These are phyloP conservation scores for Diaporthe velutina DNA, from an alignment of 2,329 filamentous ascomycete species.

Conservation along the genomic window DNA sequence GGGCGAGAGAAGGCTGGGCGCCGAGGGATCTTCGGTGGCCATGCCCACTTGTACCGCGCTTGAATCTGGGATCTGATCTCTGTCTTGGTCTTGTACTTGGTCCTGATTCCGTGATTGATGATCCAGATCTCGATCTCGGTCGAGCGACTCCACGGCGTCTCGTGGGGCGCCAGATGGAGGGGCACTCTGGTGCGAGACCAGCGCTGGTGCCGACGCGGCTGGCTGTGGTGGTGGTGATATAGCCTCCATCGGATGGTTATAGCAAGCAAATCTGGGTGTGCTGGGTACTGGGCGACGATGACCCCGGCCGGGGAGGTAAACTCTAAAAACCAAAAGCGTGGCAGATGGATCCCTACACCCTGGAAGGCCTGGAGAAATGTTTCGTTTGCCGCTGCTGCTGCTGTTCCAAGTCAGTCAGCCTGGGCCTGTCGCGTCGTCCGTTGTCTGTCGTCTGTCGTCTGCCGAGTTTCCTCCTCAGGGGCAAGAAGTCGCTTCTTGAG, in stretches of 20 bases:
- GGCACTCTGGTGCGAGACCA: constrained; percentile 28
- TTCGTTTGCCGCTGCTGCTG: neutral
- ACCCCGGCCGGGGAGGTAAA: constrained; percentile 6
- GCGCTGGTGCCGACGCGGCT: constrained; percentile 17
- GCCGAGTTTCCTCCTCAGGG: constrained; percentile 3
- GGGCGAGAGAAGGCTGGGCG: constrained; percentile 51
- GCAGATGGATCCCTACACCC: constrained; percentile 27
- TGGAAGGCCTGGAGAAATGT: neutral
- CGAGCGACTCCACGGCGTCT: neutral
- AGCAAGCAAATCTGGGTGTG: neutral
- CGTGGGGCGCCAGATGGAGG: constrained; percentile 13
- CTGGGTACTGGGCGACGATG: neutral
- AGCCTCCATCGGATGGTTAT: constrained; percentile 25
- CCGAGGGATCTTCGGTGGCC: constrained; percentile 24
- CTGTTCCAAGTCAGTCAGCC: neutral
- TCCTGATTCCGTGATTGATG: too few species aligned
- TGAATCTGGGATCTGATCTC: neutral
- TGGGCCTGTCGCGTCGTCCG: neutral
- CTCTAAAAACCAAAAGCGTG: constrained; percentile 2
- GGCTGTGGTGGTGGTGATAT: neutral
- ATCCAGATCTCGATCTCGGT: too few species aligned
- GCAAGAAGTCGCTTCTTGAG: neutral
- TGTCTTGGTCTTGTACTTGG: neutral
- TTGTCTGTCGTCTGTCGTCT: neutral
- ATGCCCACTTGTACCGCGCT: constrained; percentile 8